These are phyloP conservation scores for Fraxinus angustifolia DNA, from an alignment of 305 asterid genomes.

Conservation along the genomic window DNA sequence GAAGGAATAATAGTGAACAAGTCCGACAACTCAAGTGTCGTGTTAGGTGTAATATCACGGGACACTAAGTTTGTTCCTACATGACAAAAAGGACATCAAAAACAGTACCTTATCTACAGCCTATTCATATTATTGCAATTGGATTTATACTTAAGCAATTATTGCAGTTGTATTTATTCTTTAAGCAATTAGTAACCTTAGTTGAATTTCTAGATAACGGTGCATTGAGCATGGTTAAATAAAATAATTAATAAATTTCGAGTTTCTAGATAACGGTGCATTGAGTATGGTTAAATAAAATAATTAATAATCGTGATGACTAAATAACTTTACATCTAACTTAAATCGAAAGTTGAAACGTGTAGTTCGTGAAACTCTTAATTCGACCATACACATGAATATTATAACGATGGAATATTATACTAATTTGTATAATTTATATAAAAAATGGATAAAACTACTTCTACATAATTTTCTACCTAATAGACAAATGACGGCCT, in stretches of 20 bases:
- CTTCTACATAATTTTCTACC: too few relatives aligned
- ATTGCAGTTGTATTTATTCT: not conserved
- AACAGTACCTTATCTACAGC: not conserved
- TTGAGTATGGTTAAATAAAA: not conserved
- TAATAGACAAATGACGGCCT: too few relatives aligned
- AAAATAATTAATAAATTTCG: not conserved
- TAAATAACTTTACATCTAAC: not conserved
- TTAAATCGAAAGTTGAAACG: not conserved
- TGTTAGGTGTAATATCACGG: slow-evolving; percentile 16
- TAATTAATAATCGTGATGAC: not conserved
- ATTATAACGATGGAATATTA: too few relatives aligned
- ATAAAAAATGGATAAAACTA: too few relatives aligned
- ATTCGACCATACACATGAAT: too few relatives aligned
- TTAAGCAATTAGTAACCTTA: not conserved
- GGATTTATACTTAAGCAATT: not conserved
- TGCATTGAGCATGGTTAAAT: not conserved
- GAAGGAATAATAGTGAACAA: not conserved
- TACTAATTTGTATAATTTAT: too few relatives aligned
- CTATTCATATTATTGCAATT: not conserved
- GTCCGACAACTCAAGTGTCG: not conserved
- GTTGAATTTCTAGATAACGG: not conserved
- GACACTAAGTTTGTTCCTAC: slow-evolving; percentile 4
- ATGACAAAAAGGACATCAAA: slow-evolving; percentile 6
- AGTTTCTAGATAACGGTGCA: not conserved
- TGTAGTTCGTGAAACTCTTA: too few relatives aligned